Evolutionary conservation across 768 basidiomycete genomes (phyloP).

Genomic region (Boletus vinaceobasis): DNA sequence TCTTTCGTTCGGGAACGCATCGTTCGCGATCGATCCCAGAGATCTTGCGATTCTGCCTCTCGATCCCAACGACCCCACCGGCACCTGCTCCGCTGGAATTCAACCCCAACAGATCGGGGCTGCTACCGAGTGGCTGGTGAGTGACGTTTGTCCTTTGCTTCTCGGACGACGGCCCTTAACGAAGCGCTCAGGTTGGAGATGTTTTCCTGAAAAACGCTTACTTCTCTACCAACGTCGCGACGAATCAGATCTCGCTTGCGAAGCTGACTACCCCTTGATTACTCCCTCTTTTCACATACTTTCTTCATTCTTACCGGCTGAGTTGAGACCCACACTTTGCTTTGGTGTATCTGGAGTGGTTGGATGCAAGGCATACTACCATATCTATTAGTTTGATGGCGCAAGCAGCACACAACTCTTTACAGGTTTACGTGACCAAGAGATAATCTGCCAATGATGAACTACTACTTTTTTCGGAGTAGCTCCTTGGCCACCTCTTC

Average conservation of each 20-base stretch:
- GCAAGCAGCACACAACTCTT: background rate
- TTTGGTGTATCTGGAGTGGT: background rate
- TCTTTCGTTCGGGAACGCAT: constrained; percentile 53
- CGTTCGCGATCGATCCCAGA: constrained; percentile 61
- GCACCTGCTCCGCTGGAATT: constrained; percentile 72
- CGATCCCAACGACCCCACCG: constrained; percentile 46
- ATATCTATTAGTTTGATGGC: background rate
- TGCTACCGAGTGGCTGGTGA: constrained; percentile 64
- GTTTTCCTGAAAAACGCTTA: constrained; percentile 78
- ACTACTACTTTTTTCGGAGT: constrained; percentile 48
- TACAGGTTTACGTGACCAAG: background rate
- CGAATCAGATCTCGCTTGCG: constrained; percentile 60
- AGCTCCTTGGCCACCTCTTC: constrained; percentile 72
- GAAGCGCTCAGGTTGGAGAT: constrained; percentile 48
- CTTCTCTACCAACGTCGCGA: constrained; percentile 58
- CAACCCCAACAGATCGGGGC: constrained; percentile 57
- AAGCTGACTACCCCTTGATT: constrained; percentile 39
- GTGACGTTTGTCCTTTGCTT: constrained; percentile 20
- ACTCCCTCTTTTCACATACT: background rate
- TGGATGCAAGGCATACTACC: constrained; percentile 1
- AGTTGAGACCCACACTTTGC: constrained; percentile 3
- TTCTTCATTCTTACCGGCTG: constrained; percentile 1
- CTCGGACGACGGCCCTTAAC: background rate
- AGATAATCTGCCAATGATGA: background rate
- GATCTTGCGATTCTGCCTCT: constrained; percentile 62